phyloP scores from a whole-genome alignment of 106 monocot genomes.

The Ottelia alismoides region DNA sequence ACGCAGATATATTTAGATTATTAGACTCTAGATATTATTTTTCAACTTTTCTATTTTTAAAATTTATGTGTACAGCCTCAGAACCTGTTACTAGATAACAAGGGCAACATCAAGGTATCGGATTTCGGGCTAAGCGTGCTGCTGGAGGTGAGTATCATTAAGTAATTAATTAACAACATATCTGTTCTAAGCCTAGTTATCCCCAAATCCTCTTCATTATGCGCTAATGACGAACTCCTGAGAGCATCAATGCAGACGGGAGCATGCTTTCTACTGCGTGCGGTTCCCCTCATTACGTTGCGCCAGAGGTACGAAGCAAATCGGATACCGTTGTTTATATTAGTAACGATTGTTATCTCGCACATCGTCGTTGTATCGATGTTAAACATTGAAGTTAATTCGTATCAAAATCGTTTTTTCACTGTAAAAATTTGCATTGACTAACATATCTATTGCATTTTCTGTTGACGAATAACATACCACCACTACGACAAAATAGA shows the following conservation, averaged over 20 bases:
- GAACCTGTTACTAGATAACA: slow-evolving; percentile 47
- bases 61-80: slow-evolving; percentile 34
- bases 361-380: too few relatives aligned
- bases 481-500: too few relatives aligned
- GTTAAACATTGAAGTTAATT: too few relatives aligned
- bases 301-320: slow-evolving; percentile 81
- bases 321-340: too few relatives aligned
- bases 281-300: slow-evolving; percentile 76
- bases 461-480: too few relatives aligned
- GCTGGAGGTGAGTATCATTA: slow-evolving; percentile 22
- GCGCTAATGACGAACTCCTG: neutral
- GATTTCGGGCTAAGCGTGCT: slow-evolving; percentile 64
- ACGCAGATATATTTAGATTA: too few relatives aligned
- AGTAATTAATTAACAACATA: neutral
- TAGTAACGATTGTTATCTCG: too few relatives aligned
- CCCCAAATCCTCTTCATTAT: neutral
- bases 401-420: too few relatives aligned
- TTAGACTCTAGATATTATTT: neutral
- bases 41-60: neutral
- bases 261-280: slow-evolving; percentile 55
- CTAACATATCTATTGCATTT: too few relatives aligned
- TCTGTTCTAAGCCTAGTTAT: neutral
- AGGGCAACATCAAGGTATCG: slow-evolving; percentile 54
- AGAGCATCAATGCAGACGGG: slow-evolving; percentile 27
- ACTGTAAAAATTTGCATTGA: too few relatives aligned